Base-by-base conservation (phyloP, 2,329 filamentous ascomycete genomes). In the Colletotrichum sp. region DNA sequence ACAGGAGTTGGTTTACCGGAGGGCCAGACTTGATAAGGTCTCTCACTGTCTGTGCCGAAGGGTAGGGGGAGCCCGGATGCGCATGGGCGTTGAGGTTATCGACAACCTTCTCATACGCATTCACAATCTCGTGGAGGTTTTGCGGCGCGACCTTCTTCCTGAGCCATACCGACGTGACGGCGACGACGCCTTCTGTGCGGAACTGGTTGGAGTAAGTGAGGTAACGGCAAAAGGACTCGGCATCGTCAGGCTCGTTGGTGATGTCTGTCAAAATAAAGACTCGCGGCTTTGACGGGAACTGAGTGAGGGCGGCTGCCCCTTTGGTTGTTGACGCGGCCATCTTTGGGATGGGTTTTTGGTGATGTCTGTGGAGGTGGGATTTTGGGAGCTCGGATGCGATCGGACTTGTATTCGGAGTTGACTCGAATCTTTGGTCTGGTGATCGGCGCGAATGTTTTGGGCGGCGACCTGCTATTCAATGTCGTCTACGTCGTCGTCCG, bases 31-130 rank as follows among this genome's bases (percentile, higher is more conserved):
- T 80, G 34, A 89, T 81, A 18, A 87, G 79, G 25, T 78, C 76
- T 27, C 79, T 79, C 36, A 86, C 70, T 65, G 84, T 80, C 8
- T 86, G 81, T 3, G 82, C 84, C 1, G 84, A 80, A 0, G 86
- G 86, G 74, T 88, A 89, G 15, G 79, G 81, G 4, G 81, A 81
- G 69, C 87, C 84, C 0, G 85, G 83, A 68, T 88, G 87, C 4
- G 84, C 86, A 76, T 91, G 89, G 5, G 79, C 78, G 71, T 89
- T 88, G 10, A 91, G 82, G 74, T 88, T 91, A 15, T 86, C 84
- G 25, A 85, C 84, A 1, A 85, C 86, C 28, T 84, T 78, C 4
- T 78, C 84, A 75, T 89, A 89, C 6, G 84, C 87, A 61, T 88
- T 80, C 62, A 88, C 70, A 48, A 88, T 87, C 39, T 83, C 83